Evolutionary conservation across 371 early-diverging fungal genomes (phyloP).

Genomic region (Circinella umbellata): DNA sequence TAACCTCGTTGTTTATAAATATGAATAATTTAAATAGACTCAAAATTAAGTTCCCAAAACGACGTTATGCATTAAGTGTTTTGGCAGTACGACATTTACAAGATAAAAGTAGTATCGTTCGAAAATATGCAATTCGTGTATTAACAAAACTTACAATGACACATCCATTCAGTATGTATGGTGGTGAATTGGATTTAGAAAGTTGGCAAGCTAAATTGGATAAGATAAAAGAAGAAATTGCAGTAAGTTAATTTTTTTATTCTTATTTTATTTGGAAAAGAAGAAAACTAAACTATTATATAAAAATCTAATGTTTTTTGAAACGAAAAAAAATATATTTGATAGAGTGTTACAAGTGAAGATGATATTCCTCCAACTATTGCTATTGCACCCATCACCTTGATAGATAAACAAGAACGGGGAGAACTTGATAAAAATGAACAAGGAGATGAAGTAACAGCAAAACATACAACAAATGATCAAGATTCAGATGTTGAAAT

Average conservation of each 20-base stretch:
- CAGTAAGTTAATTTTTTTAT: conserved; percentile 34
- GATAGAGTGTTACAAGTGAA: conserved; percentile 10
- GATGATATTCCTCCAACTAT: conserved; percentile 4
- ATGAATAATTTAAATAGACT: conserved; percentile 1
- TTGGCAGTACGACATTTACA: conserved; percentile 80
- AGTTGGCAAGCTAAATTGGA: conserved; percentile 69
- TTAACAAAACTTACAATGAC: conserved; percentile 79
- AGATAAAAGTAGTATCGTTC: conserved; percentile 89
- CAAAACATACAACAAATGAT: conserved; percentile 13
- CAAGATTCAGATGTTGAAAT: conserved; percentile 13
- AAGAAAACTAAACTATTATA: no score
- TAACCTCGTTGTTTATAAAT: no score
- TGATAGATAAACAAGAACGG: conserved; percentile 19
- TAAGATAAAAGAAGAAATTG: conserved; percentile 66
- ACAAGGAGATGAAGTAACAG: conserved; percentile 18
- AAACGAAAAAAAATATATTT: no score
- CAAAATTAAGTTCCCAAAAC: conserved; percentile 78
- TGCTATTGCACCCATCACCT: neutral
- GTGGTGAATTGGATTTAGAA: conserved; percentile 74
- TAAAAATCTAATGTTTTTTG: no score
- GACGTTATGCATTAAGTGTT: conserved; percentile 73
- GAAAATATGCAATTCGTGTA: conserved; percentile 88
- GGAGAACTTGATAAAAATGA: conserved; percentile 22
- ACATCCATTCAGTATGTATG: conserved; percentile 90
- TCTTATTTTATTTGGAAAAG: no score